A percentile compares a stretch with the other conserved stretches of the same genome.
These are phyloP conservation scores for Leccinellum albellum DNA, from an alignment of 768 basidiomycete species.

Conservation along the genomic window DNA sequence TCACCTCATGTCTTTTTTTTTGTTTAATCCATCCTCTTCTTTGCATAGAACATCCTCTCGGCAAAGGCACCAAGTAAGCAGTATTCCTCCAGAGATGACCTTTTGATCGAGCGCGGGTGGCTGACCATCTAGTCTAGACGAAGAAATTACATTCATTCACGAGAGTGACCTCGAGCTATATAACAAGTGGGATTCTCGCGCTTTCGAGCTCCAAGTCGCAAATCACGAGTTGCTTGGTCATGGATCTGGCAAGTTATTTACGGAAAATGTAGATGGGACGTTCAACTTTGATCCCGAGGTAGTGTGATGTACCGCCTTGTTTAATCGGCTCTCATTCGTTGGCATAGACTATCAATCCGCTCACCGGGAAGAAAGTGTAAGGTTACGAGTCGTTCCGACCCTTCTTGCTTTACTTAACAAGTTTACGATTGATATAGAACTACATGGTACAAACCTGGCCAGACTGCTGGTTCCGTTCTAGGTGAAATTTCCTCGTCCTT, in stretches of 20 bases:
- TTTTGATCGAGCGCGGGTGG: background rate
- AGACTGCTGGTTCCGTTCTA: constrained; percentile 76
- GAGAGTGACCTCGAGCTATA: constrained; percentile 73
- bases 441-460: constrained; percentile 87
- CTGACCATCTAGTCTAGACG: constrained; percentile 39
- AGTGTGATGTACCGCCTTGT: constrained; percentile 35
- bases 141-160: constrained; percentile 78
- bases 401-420: background rate
- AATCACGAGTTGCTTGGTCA: constrained; percentile 88
- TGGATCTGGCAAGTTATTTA: constrained; percentile 79
- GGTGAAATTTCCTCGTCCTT: constrained; percentile 88
- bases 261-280: constrained; percentile 69
- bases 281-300: constrained; percentile 75
- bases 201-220: constrained; percentile 87
- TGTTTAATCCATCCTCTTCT: background rate
- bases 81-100: background rate
- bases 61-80: constrained; percentile 79
- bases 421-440: constrained; percentile 37
- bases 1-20: background rate
- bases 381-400: constrained; percentile 13
- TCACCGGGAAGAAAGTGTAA: constrained; percentile 74
- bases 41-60: constrained; percentile 69
- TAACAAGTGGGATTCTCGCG: constrained; percentile 70
- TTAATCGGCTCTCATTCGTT: background rate
- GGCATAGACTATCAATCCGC: constrained; percentile 71